These are phyloP conservation scores for Nothomitra cinnamomea DNA, from an alignment of 2,329 filamentous ascomycete species.

Conservation along the genomic window DNA sequence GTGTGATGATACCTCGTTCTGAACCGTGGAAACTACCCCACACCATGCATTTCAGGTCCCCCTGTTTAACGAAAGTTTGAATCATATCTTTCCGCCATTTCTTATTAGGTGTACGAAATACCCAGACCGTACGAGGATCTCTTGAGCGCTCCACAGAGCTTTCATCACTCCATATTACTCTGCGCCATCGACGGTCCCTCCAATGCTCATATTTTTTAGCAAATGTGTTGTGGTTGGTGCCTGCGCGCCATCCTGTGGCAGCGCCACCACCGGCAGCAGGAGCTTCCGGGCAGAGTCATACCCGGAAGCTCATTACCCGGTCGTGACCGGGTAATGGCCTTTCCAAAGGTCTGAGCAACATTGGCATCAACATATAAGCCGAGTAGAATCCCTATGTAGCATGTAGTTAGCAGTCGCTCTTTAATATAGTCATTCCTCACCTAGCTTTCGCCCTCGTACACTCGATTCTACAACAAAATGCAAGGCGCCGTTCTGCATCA, in stretches of 20 bases:
- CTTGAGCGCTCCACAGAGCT: not conserved
- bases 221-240: too few species aligned
- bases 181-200: not conserved
- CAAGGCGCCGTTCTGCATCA: not conserved
- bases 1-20: not conserved
- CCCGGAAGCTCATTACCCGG: too few species aligned
- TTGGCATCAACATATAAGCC: too few species aligned
- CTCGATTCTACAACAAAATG: not conserved
- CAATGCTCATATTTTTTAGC: not conserved
- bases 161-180: not conserved
- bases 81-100: not conserved
- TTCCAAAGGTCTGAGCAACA: too few species aligned
- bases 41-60: not conserved
- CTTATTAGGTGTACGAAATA: not conserved
- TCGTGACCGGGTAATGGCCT: too few species aligned
- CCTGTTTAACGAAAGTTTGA: not conserved
- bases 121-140: not conserved
- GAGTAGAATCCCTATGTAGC: too few species aligned
- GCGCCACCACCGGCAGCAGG: too few species aligned
- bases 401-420: too few species aligned
- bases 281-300: too few species aligned
- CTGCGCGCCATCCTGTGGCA: too few species aligned
- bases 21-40: not conserved
- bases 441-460: too few species aligned
- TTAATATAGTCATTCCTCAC: too few species aligned